Conservation (phyloP, 345 rosid species). For the Moricandia arvensis region DNA sequence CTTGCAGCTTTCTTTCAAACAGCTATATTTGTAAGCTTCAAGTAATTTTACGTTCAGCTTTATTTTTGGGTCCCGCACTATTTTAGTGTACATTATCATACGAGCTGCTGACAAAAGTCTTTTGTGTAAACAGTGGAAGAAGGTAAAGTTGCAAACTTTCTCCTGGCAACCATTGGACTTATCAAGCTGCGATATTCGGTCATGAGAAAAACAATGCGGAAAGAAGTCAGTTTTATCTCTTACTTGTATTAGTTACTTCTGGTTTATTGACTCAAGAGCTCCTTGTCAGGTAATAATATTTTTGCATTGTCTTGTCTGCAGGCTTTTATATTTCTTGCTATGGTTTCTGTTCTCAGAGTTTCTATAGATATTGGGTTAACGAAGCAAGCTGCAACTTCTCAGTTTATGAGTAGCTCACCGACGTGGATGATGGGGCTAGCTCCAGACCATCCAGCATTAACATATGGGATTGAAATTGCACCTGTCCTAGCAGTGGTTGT, state of each 20-base stretch:
- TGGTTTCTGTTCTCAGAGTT: constrained; percentile 62
- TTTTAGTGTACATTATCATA: neutral
- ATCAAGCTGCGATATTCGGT: constrained; percentile 59
- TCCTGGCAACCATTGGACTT: constrained; percentile 81
- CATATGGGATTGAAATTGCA: constrained; percentile 47
- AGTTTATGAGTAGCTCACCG: constrained; percentile 63
- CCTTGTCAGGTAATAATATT: constrained; percentile 2
- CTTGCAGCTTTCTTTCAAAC: constrained; percentile 89
- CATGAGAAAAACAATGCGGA: constrained; percentile 50
- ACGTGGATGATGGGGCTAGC: constrained; percentile 73
- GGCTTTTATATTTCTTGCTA: constrained; percentile 66
- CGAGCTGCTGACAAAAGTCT: constrained; percentile 5
- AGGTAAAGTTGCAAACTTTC: constrained; percentile 91
- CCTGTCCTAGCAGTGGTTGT: constrained; percentile 49
- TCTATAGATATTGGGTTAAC: constrained; percentile 80
- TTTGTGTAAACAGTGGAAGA: constrained; percentile 72
- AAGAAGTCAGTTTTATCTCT: constrained; percentile 56
- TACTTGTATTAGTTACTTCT: constrained; percentile 18
- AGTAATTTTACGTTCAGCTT: neutral
- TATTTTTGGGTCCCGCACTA: neutral
- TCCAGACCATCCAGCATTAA: constrained; percentile 52
- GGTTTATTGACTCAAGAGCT: constrained; percentile 18
- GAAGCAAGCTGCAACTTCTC: constrained; percentile 92
- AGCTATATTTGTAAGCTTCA: constrained; percentile 81
- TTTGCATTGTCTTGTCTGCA: constrained; percentile 40